These are phyloP conservation scores for Rhodofomes roseus DNA, from an alignment of 1,284 basidiomycete genomes.

Conservation along the genomic window DNA sequence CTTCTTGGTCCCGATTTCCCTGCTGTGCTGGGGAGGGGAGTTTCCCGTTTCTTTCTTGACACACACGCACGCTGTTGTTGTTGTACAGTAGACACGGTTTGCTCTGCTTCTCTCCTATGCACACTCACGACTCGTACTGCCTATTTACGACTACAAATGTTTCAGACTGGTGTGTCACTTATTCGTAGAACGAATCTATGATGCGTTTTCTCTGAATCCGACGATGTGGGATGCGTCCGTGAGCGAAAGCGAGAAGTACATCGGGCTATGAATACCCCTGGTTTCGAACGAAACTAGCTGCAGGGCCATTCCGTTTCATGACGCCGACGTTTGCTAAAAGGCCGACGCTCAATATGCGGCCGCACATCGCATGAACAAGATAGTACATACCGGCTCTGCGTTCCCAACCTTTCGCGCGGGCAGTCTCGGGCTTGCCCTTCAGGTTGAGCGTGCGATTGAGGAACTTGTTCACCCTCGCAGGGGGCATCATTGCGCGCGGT, in stretches of 20 bases:
- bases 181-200: slow-evolving; percentile 26
- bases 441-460: slow-evolving; percentile 25
- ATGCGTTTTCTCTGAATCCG: background rate
- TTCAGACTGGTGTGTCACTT: slow-evolving; percentile 13
- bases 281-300: slow-evolving; percentile 24
- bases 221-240: background rate
- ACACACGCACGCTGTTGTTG: slow-evolving; percentile 10
- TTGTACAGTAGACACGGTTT: slow-evolving; percentile 11
- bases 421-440: slow-evolving; percentile 16
- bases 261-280: background rate
- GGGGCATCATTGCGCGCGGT: slow-evolving; percentile 19
- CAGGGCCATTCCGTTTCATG: slow-evolving; percentile 28
- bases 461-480: slow-evolving; percentile 24
- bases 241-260: too few species aligned
- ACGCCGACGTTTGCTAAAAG: slow-evolving; percentile 26
- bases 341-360: background rate
- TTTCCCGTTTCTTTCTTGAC: slow-evolving; percentile 5
- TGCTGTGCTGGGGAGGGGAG: slow-evolving; percentile 2
- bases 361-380: background rate
- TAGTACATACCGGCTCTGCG: slow-evolving; percentile 28
- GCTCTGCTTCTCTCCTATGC: slow-evolving; percentile 21
- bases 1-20: background rate
- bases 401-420: slow-evolving; percentile 30
- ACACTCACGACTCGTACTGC: slow-evolving; percentile 8
- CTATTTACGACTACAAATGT: slow-evolving; percentile 1